phyloP scores from a whole-genome alignment of 805 yeast genomes.

The Deakozyma indianensis region DNA sequence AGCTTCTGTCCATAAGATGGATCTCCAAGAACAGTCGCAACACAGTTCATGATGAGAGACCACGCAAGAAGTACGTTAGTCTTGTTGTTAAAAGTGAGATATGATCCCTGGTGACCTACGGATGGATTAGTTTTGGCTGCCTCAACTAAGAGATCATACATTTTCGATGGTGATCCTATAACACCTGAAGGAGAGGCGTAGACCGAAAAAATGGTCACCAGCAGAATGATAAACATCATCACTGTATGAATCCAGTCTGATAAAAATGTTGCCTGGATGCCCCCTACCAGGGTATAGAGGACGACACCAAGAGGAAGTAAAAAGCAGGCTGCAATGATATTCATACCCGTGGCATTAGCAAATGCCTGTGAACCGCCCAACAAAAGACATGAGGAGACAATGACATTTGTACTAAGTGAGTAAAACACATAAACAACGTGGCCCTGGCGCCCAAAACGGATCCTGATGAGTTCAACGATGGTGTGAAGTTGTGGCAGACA shows the following conservation, averaged over 20 bases:
- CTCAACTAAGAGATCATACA: conserved; percentile 29
- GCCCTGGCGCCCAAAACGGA: conserved; percentile 24
- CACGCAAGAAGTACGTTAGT: conserved; percentile 21
- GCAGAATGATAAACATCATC: conserved; percentile 27
- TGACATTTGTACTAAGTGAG: conserved; percentile 25
- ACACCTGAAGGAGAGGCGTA: conserved; percentile 22
- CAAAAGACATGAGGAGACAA: conserved; percentile 24
- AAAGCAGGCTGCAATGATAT: conserved; percentile 31
- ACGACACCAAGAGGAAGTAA: conserved; percentile 33
- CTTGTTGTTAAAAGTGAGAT: conserved; percentile 20
- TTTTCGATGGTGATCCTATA: conserved; percentile 30
- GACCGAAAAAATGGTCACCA: conserved; percentile 21
- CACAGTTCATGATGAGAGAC: conserved; percentile 22
- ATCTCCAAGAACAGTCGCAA: conserved; percentile 23
- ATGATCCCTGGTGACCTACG: conserved; percentile 20
- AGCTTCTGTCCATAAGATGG: conserved; percentile 29
- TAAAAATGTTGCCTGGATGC: conserved; percentile 36
- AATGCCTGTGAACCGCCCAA: conserved; percentile 32
- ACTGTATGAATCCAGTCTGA: conserved; percentile 39
- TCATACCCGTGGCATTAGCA: conserved; percentile 29
- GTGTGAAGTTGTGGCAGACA: conserved; percentile 18
- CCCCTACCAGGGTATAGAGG: conserved; percentile 35
- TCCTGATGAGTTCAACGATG: conserved; percentile 24
- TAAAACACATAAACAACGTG: conserved; percentile 25
- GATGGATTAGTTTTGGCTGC: conserved; percentile 20